Percentiles rank a stretch among this genome's conserved stretches.
These are phyloP conservation scores for Talaromyces verruculosus DNA, from an alignment of 2,329 filamentous ascomycete genomes.

Conservation along the genomic window DNA sequence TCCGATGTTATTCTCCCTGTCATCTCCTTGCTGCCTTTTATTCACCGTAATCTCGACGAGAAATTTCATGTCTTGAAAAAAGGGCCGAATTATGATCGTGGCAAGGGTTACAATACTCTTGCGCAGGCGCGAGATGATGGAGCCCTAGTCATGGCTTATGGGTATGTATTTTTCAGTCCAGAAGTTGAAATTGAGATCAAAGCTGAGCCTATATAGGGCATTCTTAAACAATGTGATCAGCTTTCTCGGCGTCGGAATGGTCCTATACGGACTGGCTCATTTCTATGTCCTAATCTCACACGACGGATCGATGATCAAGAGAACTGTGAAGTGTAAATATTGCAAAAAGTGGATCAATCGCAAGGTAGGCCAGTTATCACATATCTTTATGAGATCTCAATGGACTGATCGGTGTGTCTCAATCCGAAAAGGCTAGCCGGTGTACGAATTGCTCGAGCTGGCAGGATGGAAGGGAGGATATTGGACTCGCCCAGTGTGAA, in stretches of 20 bases:
- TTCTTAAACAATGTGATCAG: conserved; percentile 20
- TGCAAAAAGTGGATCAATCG: conserved; percentile 19
- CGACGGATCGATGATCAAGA: conserved; percentile 21
- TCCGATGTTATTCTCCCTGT: conserved; percentile 69
- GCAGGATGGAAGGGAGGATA: conserved; percentile 39
- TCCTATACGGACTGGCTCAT: conserved; percentile 18
- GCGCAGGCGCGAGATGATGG: conserved; percentile 68
- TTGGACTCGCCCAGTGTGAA: conserved; percentile 51
- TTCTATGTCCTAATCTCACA: conserved; percentile 19
- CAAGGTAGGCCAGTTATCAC: not conserved
- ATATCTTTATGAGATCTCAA: not conserved
- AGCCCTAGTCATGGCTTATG: conserved; percentile 70
- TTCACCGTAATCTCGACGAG: conserved; percentile 70
- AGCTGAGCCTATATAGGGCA: not conserved
- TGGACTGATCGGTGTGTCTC: not conserved
- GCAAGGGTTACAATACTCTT: conserved; percentile 66
- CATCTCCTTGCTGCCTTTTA: conserved; percentile 66
- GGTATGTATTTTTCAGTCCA: conserved; percentile 45
- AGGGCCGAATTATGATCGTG: conserved; percentile 56
- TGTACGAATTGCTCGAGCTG: conserved; percentile 16
- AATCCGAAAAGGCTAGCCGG: conserved; percentile 13
- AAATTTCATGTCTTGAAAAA: conserved; percentile 67
- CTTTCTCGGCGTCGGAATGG: conserved; percentile 16
- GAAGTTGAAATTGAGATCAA: not conserved
- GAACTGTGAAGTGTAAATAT: conserved; percentile 21